A percentile compares a stretch with the other conserved stretches of the same genome.
phyloP scores from a whole-genome alignment of 495 filamentous ascomycete species.

The Podospora didyma region DNA sequence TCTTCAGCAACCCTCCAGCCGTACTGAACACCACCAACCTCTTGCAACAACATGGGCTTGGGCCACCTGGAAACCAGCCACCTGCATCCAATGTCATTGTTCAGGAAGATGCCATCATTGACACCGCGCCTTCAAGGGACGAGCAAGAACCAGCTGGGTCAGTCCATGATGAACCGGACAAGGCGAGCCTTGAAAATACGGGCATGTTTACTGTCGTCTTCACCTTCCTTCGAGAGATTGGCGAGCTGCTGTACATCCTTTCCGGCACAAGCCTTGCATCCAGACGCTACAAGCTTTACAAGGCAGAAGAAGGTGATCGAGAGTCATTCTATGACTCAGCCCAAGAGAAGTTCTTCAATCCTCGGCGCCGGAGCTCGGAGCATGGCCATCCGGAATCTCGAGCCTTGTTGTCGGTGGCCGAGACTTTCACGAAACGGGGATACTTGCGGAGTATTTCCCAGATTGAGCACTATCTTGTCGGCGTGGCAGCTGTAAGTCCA shows the following conservation, averaged over 20 bases:
- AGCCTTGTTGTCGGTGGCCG: conserved; percentile 1
- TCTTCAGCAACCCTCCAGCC: no score
- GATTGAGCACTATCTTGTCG: conserved; percentile 5
- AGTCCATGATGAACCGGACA: not conserved
- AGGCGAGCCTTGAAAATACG: not conserved
- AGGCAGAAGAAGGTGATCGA: not conserved
- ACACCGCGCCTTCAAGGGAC: not conserved
- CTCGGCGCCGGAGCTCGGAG: no score
- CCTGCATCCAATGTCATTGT: no score
- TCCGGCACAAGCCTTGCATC: conserved; percentile 1
- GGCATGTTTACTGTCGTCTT: conserved; percentile 2
- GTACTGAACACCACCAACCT: no score
- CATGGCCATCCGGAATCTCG: no score
- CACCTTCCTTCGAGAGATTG: conserved; percentile 1
- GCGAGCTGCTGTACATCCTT: conserved; percentile 1
- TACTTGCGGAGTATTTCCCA: conserved; percentile 4
- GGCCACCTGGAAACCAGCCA: no score
- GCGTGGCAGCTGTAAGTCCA: not conserved
- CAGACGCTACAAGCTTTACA: not conserved
- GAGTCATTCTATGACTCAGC: not conserved
- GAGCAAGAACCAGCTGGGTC: not conserved
- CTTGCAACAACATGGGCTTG: no score
- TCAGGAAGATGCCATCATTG: not conserved
- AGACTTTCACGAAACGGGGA: conserved; percentile 3
- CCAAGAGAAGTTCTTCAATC: not conserved